These are phyloP conservation scores for Magnolia officinalis DNA, from an alignment of 164 flowering plant genomes.

Conservation along the genomic window DNA sequence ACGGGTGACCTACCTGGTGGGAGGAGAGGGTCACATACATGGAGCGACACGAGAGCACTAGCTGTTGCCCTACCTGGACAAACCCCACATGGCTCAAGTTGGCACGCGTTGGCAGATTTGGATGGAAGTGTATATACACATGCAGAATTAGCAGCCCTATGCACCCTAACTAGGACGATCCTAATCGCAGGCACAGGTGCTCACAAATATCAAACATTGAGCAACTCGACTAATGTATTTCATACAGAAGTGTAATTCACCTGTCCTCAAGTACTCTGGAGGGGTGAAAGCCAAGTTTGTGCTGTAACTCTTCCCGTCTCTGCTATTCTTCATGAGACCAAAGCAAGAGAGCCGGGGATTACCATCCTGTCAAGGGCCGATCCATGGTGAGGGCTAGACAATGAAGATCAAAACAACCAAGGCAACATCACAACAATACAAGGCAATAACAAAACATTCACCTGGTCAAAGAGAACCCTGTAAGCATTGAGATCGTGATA, in stretches of 20 bases:
- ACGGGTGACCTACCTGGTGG: no score
- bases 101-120: background rate
- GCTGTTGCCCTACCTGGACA: background rate
- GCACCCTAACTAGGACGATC: background rate
- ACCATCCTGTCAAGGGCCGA: slow-evolving; percentile 38
- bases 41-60: no score
- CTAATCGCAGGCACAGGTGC: background rate
- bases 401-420: slow-evolving; percentile 1
- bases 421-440: background rate
- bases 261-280: slow-evolving; percentile 60
- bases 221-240: background rate
- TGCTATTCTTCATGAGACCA: slow-evolving; percentile 63
- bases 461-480: slow-evolving; percentile 58
- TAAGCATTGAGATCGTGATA: slow-evolving; percentile 96
- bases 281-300: slow-evolving; percentile 65
- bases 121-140: background rate
- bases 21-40: no score
- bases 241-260: slow-evolving; percentile 17
- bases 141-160: background rate
- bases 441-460: slow-evolving; percentile 7
- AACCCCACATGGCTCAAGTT: no score
- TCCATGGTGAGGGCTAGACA: slow-evolving; percentile 12
- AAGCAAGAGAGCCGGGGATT: slow-evolving; percentile 69
- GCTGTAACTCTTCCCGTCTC: slow-evolving; percentile 62
- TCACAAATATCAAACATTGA: background rate